Conservation (phyloP, 2,329 filamentous ascomycete species). For the Stagonosporopsis cucurbitacearum region DNA sequence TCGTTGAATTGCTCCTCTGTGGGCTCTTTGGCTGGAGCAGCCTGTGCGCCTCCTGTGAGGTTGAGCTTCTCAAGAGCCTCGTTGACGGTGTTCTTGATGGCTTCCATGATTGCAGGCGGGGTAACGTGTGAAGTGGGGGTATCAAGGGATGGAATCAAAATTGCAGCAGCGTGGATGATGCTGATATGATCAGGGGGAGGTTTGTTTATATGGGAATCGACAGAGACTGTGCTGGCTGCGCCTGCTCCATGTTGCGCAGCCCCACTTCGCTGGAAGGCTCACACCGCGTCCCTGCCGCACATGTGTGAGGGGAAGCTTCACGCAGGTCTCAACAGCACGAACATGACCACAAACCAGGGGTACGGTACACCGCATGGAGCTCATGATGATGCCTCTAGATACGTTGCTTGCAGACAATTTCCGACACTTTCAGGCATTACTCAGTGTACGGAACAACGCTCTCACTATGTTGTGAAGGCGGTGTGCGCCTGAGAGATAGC, state of each 20-base stretch:
- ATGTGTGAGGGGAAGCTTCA: slow-evolving; percentile 11
- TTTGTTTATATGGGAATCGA: slow-evolving; percentile 13
- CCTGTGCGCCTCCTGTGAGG: slow-evolving; percentile 44
- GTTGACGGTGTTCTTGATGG: slow-evolving; percentile 52
- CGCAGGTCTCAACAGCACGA: neutral
- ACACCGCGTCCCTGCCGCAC: slow-evolving; percentile 35
- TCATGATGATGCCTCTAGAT: too few relatives aligned
- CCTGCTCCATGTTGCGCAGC: slow-evolving; percentile 33
- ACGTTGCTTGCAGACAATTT: neutral
- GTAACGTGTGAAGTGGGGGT: slow-evolving; percentile 24
- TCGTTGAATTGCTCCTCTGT: slow-evolving; percentile 69
- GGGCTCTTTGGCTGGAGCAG: slow-evolving; percentile 58
- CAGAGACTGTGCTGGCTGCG: slow-evolving; percentile 22
- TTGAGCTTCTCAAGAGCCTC: slow-evolving; percentile 52
- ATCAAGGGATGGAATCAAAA: slow-evolving; percentile 17
- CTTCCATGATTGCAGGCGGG: slow-evolving; percentile 50
- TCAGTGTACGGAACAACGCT: neutral
- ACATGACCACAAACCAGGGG: neutral
- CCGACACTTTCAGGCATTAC: too few relatives aligned
- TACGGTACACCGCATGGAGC: neutral
- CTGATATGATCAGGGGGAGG: slow-evolving; percentile 1
- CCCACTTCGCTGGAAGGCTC: slow-evolving; percentile 34
- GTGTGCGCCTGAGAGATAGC: slow-evolving; percentile 12
- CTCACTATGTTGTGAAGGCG: slow-evolving; percentile 1
- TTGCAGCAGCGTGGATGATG: slow-evolving; percentile 8